Percentiles rank a stretch among this genome's conserved stretches.
These are phyloP conservation scores for Blastocrithidia nonstop DNA, from an alignment of 208 protist genomes.

Conservation along the genomic window DNA sequence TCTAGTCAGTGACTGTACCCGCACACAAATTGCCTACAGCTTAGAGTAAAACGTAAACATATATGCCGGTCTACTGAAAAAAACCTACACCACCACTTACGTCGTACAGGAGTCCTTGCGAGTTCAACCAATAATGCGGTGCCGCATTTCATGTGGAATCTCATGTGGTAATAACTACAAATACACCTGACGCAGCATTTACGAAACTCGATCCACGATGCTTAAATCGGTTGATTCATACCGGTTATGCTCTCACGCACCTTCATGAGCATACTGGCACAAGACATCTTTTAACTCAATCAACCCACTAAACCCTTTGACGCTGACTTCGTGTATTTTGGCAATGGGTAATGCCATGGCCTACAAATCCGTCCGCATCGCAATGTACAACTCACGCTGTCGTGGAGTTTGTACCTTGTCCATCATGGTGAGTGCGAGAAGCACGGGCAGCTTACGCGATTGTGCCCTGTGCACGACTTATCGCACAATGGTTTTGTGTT, in stretches of 20 bases:
- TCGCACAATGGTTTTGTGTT: constrained; percentile 50
- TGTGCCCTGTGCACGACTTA: constrained; percentile 61
- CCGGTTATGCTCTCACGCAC: constrained; percentile 50
- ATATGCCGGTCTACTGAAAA: constrained; percentile 77
- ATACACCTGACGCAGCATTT: constrained; percentile 70
- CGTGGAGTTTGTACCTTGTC: constrained; percentile 73
- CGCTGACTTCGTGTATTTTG: constrained; percentile 57
- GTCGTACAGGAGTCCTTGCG: constrained; percentile 58
- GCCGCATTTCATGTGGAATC: constrained; percentile 67
- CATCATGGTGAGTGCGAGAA: constrained; percentile 82
- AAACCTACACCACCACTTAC: constrained; percentile 83
- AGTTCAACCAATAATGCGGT: constrained; percentile 79
- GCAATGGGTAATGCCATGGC: constrained; percentile 48
- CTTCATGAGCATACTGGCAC: constrained; percentile 53
- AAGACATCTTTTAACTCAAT: constrained; percentile 83
- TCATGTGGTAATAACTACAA: constrained; percentile 78
- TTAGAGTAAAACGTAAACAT: constrained; percentile 85
- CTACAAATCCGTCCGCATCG: constrained; percentile 76
- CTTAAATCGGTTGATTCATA: constrained; percentile 52
- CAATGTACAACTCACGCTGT: constrained; percentile 79
- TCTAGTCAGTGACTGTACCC: constrained; percentile 47
- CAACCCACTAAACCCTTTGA: constrained; percentile 66
- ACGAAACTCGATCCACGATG: constrained; percentile 53
- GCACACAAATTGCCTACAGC: constrained; percentile 66
- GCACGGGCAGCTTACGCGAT: constrained; percentile 55